Evolutionary conservation across 2,329 filamentous ascomycete species (phyloP).

Genomic region (Tolypocladium ophioglossoides): DNA sequence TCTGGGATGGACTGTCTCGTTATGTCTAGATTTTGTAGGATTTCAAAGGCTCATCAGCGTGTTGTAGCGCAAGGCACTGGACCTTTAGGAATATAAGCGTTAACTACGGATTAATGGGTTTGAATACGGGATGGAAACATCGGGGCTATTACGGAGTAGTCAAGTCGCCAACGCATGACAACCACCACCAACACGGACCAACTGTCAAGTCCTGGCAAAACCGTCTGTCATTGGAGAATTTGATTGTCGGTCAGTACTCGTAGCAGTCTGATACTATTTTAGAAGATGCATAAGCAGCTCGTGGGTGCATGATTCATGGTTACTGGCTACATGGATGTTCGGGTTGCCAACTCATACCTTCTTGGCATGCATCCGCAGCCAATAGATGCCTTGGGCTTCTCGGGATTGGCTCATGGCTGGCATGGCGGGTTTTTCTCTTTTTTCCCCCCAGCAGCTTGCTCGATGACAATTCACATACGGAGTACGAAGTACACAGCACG

Average conservation of each 20-base stretch:
- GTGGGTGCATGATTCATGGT: background rate
- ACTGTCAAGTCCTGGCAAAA: background rate
- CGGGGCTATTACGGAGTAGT: no score
- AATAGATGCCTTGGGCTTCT: background rate
- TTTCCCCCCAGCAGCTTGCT: background rate
- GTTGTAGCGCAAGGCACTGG: background rate
- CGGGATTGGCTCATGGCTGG: background rate
- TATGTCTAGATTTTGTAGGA: background rate
- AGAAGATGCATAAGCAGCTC: background rate
- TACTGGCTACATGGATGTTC: background rate
- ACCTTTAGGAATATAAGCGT: background rate
- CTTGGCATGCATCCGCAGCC: background rate
- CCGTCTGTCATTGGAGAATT: background rate
- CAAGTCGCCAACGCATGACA: background rate
- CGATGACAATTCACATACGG: background rate
- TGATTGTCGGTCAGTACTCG: background rate
- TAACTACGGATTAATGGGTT: background rate
- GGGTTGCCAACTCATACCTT: conserved; percentile 1
- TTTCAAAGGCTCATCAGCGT: background rate
- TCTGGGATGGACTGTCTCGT: background rate
- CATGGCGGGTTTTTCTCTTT: background rate
- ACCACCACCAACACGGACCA: background rate
- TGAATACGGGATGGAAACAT: background rate
- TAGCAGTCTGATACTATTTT: background rate
- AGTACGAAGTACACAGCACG: background rate